Percentiles rank a stretch among this genome's conserved stretches.
phyloP scores from a whole-genome alignment of 2,329 filamentous ascomycete species.

The Fonsecaea multimorphosa region DNA sequence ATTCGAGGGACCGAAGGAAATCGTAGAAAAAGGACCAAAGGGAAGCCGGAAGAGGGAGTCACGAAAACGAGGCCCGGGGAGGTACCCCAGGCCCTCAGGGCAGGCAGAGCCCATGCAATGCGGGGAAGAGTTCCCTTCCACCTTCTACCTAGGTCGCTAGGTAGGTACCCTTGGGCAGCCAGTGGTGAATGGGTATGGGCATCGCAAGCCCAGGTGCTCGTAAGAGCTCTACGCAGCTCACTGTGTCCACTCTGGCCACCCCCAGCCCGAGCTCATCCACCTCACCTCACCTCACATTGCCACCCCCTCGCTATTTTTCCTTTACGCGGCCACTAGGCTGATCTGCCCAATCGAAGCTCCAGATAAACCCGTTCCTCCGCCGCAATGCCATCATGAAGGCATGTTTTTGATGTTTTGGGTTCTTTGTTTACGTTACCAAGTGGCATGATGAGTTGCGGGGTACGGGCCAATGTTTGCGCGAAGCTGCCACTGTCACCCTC shows the following conservation, averaged over 20 bases:
- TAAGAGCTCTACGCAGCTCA: too few species aligned
- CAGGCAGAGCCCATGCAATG: conserved; percentile 7
- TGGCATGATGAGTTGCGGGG: conserved; percentile 28
- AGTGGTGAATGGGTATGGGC: too few species aligned
- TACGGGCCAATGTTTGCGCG: conserved; percentile 3
- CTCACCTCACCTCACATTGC: background rate
- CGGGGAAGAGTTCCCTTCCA: conserved; percentile 24
- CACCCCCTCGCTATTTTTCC: background rate
- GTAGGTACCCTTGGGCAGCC: too few species aligned
- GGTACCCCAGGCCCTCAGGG: background rate
- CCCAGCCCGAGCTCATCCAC: background rate
- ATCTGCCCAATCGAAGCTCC: background rate
- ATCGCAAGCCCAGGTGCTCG: too few species aligned
- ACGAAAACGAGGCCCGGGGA: background rate
- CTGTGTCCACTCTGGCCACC: too few species aligned
- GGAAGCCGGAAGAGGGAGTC: background rate
- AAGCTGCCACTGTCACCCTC: background rate
- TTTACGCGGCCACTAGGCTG: background rate
- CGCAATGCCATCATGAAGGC: conserved; percentile 8
- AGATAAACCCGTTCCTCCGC: conserved; percentile 1
- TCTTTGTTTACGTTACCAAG: conserved; percentile 27
- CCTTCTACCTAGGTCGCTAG: too few species aligned
- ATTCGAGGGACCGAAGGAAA: conserved; percentile 24
- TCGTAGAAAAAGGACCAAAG: conserved; percentile 4
- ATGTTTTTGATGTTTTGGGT: background rate